Evolutionary conservation across 1,139 yeast species (phyloP), one percentile per base, ranked within the genome.

Genomic region (Saccharomyces hybrid): DNA sequence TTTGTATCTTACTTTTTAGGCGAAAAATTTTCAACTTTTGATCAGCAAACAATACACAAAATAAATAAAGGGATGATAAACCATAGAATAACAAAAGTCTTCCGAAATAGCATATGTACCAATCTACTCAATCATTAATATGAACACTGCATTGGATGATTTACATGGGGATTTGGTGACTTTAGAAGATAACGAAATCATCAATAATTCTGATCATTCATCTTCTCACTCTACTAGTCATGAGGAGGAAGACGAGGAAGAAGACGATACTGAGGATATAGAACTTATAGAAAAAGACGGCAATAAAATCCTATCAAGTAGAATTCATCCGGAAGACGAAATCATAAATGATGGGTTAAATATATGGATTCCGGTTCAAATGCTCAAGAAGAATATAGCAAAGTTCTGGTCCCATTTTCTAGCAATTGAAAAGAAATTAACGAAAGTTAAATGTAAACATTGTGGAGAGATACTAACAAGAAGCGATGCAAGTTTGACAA

Each of bases 381-480:
- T 53, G 11, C 20, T 59, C 9, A 48, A 44, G 5, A 61, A 55
- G 34, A 52, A 48, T 28, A 59, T 51, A 47, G 52, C 57, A 3
- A 48, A 50, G 6, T 54, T 50, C 27, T 60, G 62, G 62, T 51
- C 63, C 4, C 64, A 60, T 48, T 61, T 49, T 50, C 46, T 59
- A 14, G 57, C 54, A 2, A 16, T 51, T 6, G 53, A 52, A 27
- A 46, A 47, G 13, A 13, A 31, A 25, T 34, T 54, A 3, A 30
- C 44, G 2, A 34, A 47, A 9, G 55, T 58, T 16, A 59, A 55
- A 54, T 61, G 63, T 50, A 61, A 58, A 54, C 61, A 59, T 51
- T 61, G 62, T 51, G 58, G 59, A 3, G 49, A 46, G 9, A 42
- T 61, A 5, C 5, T 60, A 9, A 52, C 27, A 2, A 27, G 50